These are phyloP conservation scores for Coleophoma eucalyptorum DNA, from an alignment of 2,329 filamentous ascomycete species.

Conservation along the genomic window DNA sequence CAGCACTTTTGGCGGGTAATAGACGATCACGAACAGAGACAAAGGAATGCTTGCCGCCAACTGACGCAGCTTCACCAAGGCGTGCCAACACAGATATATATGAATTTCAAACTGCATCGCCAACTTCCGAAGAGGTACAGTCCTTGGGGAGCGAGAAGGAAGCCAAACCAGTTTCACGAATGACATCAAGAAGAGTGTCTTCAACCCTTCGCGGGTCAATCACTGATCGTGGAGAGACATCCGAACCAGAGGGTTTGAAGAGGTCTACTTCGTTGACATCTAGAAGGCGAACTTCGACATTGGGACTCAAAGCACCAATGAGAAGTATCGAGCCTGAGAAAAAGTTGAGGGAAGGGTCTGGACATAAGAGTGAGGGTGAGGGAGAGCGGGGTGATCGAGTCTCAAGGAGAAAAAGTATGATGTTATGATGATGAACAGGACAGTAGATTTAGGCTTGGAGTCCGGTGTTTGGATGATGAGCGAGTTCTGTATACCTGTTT, in stretches of 20 bases:
- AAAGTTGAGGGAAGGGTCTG: conserved; percentile 13
- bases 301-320: conserved; percentile 14
- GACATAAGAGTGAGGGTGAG: conserved; percentile 13
- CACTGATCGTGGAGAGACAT: conserved; percentile 17
- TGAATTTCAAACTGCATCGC: conserved; percentile 21
- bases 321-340: conserved; percentile 3
- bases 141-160: conserved; percentile 6
- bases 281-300: conserved; percentile 24
- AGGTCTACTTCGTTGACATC: conserved; percentile 7
- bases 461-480: conserved; percentile 16
- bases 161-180: conserved; percentile 13
- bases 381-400: conserved; percentile 21
- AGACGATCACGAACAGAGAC: conserved; percentile 21
- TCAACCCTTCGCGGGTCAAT: conserved; percentile 10
- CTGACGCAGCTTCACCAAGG: conserved; percentile 14
- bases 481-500: conserved; percentile 10
- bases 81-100: conserved; percentile 18
- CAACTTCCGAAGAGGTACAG: conserved; percentile 8
- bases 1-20: conserved; percentile 24
- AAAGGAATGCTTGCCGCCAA: conserved; percentile 14
- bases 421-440: conserved; percentile 25
- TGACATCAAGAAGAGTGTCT: conserved; percentile 18
- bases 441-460: conserved; percentile 5
- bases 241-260: conserved; percentile 16
- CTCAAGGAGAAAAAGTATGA: conserved; percentile 29